Percentiles rank a stretch among this genome's conserved stretches.
Evolutionary conservation across 225 moss, liverwort and hornwort species (phyloP).

Genomic region (Physcomitrellopsis africana): DNA sequence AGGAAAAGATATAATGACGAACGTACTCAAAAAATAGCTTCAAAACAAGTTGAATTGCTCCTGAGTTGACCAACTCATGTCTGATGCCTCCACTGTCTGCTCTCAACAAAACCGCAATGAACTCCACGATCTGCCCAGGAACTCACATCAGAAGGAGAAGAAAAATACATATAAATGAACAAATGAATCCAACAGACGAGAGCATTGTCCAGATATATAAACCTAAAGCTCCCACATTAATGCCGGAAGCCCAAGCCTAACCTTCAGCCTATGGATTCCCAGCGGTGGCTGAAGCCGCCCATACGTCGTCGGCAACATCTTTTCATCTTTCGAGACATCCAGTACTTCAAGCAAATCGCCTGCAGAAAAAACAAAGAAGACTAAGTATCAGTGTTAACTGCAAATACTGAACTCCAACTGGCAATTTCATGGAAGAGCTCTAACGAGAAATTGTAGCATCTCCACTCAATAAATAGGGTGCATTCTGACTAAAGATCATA

Average conservation of each 20-base stretch:
- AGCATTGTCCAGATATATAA: neutral
- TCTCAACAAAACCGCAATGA: constrained; percentile 94
- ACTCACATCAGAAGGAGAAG: constrained; percentile 18
- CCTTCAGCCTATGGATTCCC: constrained; percentile 95
- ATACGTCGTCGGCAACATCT: constrained; percentile 88
- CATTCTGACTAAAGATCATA: neutral
- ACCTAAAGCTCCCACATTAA: constrained; percentile 12
- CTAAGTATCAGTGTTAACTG: neutral
- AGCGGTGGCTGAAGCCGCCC: constrained; percentile 90
- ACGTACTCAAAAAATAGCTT: constrained; percentile 93
- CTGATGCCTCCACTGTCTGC: constrained; percentile 92
- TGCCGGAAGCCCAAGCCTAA: constrained; percentile 26
- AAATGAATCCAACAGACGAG: neutral
- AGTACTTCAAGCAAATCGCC: constrained; percentile 94
- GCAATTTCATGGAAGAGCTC: too few relatives aligned
- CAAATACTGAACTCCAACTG: neutral
- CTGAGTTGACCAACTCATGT: constrained; percentile 83
- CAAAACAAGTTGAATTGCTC: constrained; percentile 85
- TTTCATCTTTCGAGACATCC: constrained; percentile 83
- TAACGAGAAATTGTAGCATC: too few relatives aligned
- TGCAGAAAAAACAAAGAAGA: constrained; percentile 32
- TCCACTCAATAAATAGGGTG: neutral
- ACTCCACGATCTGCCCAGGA: constrained; percentile 89
- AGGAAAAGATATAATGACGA: neutral
- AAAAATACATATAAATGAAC: neutral